Conservation (phyloP, 306 rosid genomes). For the Vachellia collinsii region DNA sequence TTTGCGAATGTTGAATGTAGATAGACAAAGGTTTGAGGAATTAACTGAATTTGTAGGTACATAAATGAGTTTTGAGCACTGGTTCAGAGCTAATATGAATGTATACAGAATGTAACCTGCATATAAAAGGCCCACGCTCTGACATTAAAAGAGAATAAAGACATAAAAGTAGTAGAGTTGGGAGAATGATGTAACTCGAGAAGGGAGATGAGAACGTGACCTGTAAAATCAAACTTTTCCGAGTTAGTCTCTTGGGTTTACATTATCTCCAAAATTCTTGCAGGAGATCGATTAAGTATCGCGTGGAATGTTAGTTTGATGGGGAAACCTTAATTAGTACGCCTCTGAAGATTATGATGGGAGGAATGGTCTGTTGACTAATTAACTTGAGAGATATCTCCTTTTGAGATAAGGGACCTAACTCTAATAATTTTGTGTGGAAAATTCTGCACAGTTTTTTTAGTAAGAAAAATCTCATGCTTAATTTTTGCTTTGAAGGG, state of each 20-base stretch:
- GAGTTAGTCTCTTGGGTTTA: conserved; percentile 1
- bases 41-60: background rate
- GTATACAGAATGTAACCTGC: background rate
- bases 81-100: background rate
- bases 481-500: background rate
- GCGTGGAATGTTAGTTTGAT: background rate
- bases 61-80: background rate
- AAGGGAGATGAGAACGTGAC: background rate
- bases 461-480: background rate
- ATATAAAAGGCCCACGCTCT: background rate
- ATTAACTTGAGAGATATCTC: conserved; percentile 1
- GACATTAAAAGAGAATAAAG: background rate
- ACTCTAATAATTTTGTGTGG: conserved; percentile 37
- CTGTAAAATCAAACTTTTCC: background rate
- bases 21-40: background rate
- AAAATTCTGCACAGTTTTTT: conserved; percentile 22
- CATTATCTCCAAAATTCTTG: background rate
- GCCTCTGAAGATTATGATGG: conserved; percentile 1
- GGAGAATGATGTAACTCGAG: background rate
- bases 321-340: background rate
- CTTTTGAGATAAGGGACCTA: conserved; percentile 39
- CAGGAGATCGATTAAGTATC: background rate
- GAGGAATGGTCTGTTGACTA: conserved; percentile 36
- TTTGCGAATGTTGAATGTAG: no score
- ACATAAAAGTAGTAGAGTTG: background rate